A percentile compares a stretch with the other conserved stretches of the same genome.
These are phyloP conservation scores for Delonix regia DNA, from an alignment of 306 rosid genomes.

Conservation along the genomic window DNA sequence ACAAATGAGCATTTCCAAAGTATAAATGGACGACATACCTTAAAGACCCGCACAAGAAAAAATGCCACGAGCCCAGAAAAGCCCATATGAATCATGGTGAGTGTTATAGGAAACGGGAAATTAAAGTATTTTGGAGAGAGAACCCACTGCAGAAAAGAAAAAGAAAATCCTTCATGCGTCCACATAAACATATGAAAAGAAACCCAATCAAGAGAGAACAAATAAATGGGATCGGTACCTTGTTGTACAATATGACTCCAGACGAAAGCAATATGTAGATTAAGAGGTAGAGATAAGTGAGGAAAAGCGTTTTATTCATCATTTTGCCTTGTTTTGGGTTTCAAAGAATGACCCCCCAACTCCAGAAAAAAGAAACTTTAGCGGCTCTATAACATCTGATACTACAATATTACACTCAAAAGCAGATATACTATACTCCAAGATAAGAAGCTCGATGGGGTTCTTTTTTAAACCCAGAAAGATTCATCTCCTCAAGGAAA, in stretches of 20 bases:
- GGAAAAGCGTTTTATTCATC: conserved; percentile 77
- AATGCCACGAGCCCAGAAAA: conserved; percentile 94
- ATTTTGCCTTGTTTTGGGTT: conserved; percentile 35
- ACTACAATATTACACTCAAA: not conserved
- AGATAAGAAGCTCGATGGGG: not conserved
- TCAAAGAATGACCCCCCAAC: conserved; percentile 17
- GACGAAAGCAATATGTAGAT: conserved; percentile 85
- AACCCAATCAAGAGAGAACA: not conserved
- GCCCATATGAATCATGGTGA: conserved; percentile 94
- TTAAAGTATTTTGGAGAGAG: conserved; percentile 91
- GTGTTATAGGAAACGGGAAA: conserved; percentile 90
- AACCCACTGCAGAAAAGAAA: conserved; percentile 73
- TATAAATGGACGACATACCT: conserved; percentile 55
- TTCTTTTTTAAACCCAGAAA: conserved; percentile 6
- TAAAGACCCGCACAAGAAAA: conserved; percentile 85
- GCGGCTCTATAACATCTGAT: conserved; percentile 14
- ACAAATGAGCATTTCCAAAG: not conserved
- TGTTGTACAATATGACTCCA: conserved; percentile 91
- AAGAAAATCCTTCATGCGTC: conserved; percentile 7
- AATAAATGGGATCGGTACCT: conserved; percentile 49
- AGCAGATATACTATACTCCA: conserved; percentile 14
- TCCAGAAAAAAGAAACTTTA: not conserved
- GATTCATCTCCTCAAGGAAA: conserved; percentile 13
- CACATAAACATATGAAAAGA: conserved; percentile 3
- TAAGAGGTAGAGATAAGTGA: conserved; percentile 84